phyloP scores from a whole-genome alignment of 2,329 filamentous ascomycete genomes.

The Fusarium sp. region DNA sequence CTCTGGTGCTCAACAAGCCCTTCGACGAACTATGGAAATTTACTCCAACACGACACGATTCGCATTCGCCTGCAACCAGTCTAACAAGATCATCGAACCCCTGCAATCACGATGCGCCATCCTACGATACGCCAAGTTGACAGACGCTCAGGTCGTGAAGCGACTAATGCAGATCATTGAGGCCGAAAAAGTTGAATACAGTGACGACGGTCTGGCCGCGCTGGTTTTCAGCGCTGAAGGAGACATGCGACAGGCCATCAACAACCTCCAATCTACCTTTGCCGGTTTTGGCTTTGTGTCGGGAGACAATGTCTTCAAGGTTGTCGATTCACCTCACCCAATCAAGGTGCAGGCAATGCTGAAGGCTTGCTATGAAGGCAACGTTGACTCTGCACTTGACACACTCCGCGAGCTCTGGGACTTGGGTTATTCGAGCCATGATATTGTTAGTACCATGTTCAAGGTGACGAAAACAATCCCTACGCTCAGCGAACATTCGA shows the following conservation, averaged over 20 bases:
- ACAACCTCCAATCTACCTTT: conserved; percentile 93
- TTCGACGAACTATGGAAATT: conserved; percentile 97
- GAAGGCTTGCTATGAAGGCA: conserved; percentile 94
- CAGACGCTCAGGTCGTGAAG: conserved; percentile 92
- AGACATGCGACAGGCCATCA: conserved; percentile 99
- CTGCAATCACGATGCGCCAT: conserved; percentile 97
- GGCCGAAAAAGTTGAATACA: conserved; percentile 89
- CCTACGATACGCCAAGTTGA: conserved; percentile 90
- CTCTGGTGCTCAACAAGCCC: conserved; percentile 92
- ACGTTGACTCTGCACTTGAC: conserved; percentile 88
- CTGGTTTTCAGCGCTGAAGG: conserved; percentile 97
- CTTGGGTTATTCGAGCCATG: conserved; percentile 96
- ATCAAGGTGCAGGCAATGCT: conserved; percentile 99
- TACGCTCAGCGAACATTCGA: conserved; percentile 90
- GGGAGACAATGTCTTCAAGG: conserved; percentile 97
- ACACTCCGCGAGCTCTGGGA: conserved; percentile 91
- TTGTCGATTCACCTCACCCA: conserved; percentile 96
- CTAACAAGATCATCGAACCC: conserved; percentile 99
- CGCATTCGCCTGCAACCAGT: conserved; percentile 98
- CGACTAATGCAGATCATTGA: conserved; percentile 91
- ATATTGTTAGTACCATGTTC: conserved; percentile 99
- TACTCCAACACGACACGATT: conserved; percentile 97
- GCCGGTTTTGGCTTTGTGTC: conserved; percentile 98
- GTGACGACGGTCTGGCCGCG: conserved; percentile 94
- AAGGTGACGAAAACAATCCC: conserved; percentile 96